Base-by-base conservation (phyloP, 306 rosid genomes). In the Urtica urens region DNA sequence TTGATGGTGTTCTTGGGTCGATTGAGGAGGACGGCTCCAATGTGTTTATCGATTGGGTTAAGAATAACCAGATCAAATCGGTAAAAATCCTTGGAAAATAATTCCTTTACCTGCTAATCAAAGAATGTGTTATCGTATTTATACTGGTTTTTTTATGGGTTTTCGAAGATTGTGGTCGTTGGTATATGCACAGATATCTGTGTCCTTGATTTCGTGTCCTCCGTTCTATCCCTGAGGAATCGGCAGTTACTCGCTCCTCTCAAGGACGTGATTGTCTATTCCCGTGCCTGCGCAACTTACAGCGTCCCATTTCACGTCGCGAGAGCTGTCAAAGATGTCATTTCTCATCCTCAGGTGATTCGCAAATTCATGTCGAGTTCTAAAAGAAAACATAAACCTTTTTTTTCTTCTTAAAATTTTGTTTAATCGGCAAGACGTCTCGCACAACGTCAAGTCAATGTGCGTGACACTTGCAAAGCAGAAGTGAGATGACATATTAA, bases 131-230 rank as follows among this genome's bases (percentile, higher is more conserved):
- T n/a, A n/a, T n/a, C n/a, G n/a, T n/a, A n/a, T n/a, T n/a, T n/a
- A n/a, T n/a, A n/a, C n/a, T n/a, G n/a, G n/a, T n/a, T n/a, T n/a
- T n/a, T n/a, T n/a, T n/a, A n/a, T n/a, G n/a, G n/a, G n/a, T n/a
- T n/a, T n/a, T n/a, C n/a, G n/a, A n/a, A 88, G 97, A 70, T 90
- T 67, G 51, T 90, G 77, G 93, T 81, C 28, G 71, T 73, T 26
- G 95, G 95, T 54, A 81, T 90, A 64, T 81, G 97, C 70, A 84
- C 95, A 4, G 97, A 84, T 51, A 46, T 90, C 55, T 90, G 95
- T 20, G 92, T 90, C 55, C 78, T 90, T 42, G 97, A 90, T 73
- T 84, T 90, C 65, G 86, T 72, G 37, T 68, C 79, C 43, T 70
- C 90, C 40, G 67, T 78, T 19, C 44, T 79, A 39, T 82, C 95